These are phyloP conservation scores for Penicillium coprophilum DNA, from an alignment of 495 filamentous ascomycete species.

Conservation along the genomic window DNA sequence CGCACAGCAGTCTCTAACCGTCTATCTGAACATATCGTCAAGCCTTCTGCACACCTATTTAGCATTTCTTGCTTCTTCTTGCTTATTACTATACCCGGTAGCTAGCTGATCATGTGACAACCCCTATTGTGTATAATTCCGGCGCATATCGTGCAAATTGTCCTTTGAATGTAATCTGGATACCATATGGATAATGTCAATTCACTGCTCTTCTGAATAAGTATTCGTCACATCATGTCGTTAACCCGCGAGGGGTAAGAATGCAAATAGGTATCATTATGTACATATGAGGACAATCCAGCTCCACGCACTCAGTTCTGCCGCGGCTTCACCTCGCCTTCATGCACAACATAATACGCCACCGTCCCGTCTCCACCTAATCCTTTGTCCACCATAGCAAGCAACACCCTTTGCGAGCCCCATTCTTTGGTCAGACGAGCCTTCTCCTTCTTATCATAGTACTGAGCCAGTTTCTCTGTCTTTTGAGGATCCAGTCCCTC, in stretches of 20 bases:
- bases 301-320: constrained; percentile 66
- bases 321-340: constrained; percentile 92
- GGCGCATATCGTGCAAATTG: constrained; percentile 12
- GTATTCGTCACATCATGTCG: constrained; percentile 11
- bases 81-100: constrained; percentile 38
- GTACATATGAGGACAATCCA: constrained; percentile 2
- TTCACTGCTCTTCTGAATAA: constrained; percentile 10
- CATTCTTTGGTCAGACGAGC: constrained; percentile 35
- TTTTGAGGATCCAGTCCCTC: constrained; percentile 24
- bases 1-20: constrained; percentile 4
- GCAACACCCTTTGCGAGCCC: constrained; percentile 67
- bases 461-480: constrained; percentile 35
- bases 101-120: constrained; percentile 6
- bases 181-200: constrained; percentile 5
- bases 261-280: constrained; percentile 2
- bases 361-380: constrained; percentile 82
- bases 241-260: neutral
- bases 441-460: constrained; percentile 39
- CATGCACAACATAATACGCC: constrained; percentile 92
- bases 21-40: constrained; percentile 7
- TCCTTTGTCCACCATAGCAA: constrained; percentile 69
- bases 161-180: neutral
- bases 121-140: constrained; percentile 16
- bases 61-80: constrained; percentile 13
- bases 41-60: constrained; percentile 12